phyloP scores from a whole-genome alignment of 2,329 filamentous ascomycete species.

The Colletotrichum liaoningense region DNA sequence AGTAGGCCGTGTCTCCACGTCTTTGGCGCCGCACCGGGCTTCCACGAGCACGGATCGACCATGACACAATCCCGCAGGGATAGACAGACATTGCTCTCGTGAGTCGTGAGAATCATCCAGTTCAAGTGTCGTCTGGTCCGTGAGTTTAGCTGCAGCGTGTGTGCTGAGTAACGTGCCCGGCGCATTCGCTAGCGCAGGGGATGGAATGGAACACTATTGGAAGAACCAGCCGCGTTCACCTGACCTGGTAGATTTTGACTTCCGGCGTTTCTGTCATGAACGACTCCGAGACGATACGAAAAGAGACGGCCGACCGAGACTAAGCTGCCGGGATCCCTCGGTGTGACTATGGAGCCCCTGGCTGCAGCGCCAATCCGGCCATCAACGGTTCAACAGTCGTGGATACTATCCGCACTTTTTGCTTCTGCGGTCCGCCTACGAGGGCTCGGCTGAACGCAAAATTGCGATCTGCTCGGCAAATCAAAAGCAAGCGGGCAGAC shows the following conservation, averaged over 20 bases:
- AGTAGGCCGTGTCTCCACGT: constrained; percentile 2
- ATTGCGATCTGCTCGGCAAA: constrained; percentile 14
- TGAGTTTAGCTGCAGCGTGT: constrained; percentile 20
- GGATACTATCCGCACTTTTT: constrained; percentile 5
- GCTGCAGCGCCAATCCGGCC: not conserved
- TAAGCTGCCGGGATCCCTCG: constrained; percentile 6
- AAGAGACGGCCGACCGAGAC: constrained; percentile 13
- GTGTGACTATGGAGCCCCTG: constrained; percentile 20
- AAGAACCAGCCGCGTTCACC: constrained; percentile 25
- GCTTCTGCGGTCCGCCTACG: constrained; percentile 18
- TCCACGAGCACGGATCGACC: constrained; percentile 24
- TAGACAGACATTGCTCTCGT: constrained; percentile 4
- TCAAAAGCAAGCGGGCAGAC: constrained; percentile 8
- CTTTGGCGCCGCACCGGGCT: constrained; percentile 7
- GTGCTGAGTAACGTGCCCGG: not conserved
- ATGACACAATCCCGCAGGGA: constrained; percentile 17
- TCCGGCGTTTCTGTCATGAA: constrained; percentile 6
- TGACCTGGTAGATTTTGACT: constrained; percentile 22
- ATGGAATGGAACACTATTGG: constrained; percentile 21
- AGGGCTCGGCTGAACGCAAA: constrained; percentile 5
- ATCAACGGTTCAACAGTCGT: constrained; percentile 1
- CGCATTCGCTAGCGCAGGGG: constrained; percentile 17
- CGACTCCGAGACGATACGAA: constrained; percentile 3
- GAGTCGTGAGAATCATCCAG: constrained; percentile 7
- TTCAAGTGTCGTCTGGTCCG: constrained; percentile 2